A percentile compares a stretch with the other conserved stretches of the same genome.
Evolutionary conservation across 2,329 filamentous ascomycete genomes (phyloP).

Genomic region (Ploettnerulaceae sp.): DNA sequence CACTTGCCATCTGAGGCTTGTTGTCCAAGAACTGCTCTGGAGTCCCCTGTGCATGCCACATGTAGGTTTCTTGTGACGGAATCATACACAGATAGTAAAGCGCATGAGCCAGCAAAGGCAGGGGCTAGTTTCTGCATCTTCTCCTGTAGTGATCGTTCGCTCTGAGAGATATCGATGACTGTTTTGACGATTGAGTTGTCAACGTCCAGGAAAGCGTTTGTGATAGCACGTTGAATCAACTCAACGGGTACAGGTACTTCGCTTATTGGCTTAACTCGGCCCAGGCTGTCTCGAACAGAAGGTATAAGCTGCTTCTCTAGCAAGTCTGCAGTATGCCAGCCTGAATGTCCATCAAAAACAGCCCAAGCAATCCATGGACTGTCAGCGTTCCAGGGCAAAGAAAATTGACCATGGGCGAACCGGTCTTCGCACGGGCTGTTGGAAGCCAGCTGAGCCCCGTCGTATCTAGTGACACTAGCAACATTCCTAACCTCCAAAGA

Average conservation of each 20-base stretch:
- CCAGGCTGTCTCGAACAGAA: background rate
- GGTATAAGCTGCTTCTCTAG: background rate
- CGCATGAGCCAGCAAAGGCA: slow-evolving; percentile 52
- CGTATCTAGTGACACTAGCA: slow-evolving; percentile 1
- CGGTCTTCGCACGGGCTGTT: slow-evolving; percentile 1
- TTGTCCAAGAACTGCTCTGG: slow-evolving; percentile 29
- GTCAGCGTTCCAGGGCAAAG: slow-evolving; percentile 3
- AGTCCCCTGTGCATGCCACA: slow-evolving; percentile 62
- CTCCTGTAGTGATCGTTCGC: background rate
- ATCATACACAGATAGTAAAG: slow-evolving; percentile 59
- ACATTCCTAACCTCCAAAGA: background rate
- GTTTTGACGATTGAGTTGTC: slow-evolving; percentile 3
- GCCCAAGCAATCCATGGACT: background rate
- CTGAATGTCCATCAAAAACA: slow-evolving; percentile 3
- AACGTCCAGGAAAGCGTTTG: slow-evolving; percentile 1
- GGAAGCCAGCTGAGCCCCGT: background rate
- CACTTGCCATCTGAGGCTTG: slow-evolving; percentile 44
- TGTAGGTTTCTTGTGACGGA: slow-evolving; percentile 47
- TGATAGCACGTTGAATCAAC: background rate
- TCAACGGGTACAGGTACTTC: background rate
- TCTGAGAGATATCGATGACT: background rate
- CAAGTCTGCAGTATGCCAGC: slow-evolving; percentile 4
- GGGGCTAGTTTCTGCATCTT: background rate
- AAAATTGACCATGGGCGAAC: background rate
- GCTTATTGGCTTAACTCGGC: background rate